Evolutionary conservation across 108 stramenopile genomes (phyloP).

Genomic region (Cyclotella sp.): DNA sequence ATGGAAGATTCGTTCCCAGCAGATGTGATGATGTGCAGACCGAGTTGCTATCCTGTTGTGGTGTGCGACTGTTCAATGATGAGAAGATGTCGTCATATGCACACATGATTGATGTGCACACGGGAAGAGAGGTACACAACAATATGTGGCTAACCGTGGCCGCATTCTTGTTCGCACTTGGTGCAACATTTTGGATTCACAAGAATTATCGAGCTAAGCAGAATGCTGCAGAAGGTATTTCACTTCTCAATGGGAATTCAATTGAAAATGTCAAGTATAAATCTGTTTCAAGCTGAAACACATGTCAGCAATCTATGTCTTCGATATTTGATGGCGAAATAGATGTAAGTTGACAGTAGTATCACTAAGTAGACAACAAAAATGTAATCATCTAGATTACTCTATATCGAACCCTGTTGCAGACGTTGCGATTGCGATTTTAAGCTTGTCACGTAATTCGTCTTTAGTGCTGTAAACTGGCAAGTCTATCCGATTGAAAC

Average conservation of each 20-base stretch:
- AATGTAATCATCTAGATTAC: conserved; percentile 25
- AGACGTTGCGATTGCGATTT: conserved; percentile 89
- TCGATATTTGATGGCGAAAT: neutral
- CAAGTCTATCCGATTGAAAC: conserved; percentile 97
- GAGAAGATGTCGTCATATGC: conserved; percentile 32
- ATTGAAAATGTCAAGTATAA: neutral
- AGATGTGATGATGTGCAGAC: conserved; percentile 26
- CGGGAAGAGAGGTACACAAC: neutral
- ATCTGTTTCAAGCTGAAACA: neutral
- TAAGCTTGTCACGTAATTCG: conserved; percentile 86
- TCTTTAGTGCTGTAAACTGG: conserved; percentile 87
- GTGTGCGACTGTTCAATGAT: conserved; percentile 28
- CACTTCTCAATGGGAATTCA: conserved; percentile 3
- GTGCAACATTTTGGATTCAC: conserved; percentile 2
- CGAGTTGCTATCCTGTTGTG: conserved; percentile 33
- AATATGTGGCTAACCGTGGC: conserved; percentile 7
- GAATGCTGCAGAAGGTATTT: neutral
- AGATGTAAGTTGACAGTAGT: neutral
- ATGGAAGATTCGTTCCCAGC: conserved; percentile 5
- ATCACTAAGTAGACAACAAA: neutral
- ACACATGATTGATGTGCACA: conserved; percentile 3
- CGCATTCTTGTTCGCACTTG: neutral
- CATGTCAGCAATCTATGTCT: neutral
- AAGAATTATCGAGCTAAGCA: neutral
- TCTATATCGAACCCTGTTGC: conserved; percentile 93